phyloP scores from a whole-genome alignment of 495 filamentous ascomycete species.

The Penicillium angulare region DNA sequence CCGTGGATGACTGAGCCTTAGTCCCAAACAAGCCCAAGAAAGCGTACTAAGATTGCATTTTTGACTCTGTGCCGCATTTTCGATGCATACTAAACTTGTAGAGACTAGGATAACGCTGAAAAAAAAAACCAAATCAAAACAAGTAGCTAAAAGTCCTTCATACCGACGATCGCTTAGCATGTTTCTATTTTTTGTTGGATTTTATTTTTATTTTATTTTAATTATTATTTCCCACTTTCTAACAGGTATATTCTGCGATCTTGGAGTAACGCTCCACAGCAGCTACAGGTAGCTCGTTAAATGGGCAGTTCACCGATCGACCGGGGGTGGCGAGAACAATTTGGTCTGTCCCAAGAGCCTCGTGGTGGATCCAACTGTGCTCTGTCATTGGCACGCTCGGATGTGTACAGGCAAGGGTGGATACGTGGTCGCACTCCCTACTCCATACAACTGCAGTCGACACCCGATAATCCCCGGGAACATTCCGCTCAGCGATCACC shows the following conservation, averaged over 20 bases:
- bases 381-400: neutral
- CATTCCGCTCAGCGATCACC: neutral
- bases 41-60: neutral
- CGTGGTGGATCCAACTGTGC: slow-evolving; percentile 6
- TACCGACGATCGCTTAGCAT: neutral
- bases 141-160: neutral
- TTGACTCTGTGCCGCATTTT: neutral
- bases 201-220: too few species aligned
- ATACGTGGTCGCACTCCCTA: neutral
- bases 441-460: neutral
- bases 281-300: too few species aligned
- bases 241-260: too few species aligned
- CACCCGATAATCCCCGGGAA: neutral
- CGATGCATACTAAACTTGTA: too few species aligned
- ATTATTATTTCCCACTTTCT: too few species aligned
- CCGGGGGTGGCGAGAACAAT: slow-evolving; percentile 5
- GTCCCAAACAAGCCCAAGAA: neutral
- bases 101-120: too few species aligned
- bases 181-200: neutral
- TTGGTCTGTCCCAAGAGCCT: slow-evolving; percentile 12
- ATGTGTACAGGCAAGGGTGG: neutral
- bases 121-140: neutral
- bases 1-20: neutral
- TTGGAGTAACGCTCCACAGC: too few species aligned
- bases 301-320: slow-evolving; percentile 10